A percentile compares a stretch with the other conserved stretches of the same genome.
Evolutionary conservation across 768 basidiomycete species (phyloP).

Genomic region (Mycena vulgaris): DNA sequence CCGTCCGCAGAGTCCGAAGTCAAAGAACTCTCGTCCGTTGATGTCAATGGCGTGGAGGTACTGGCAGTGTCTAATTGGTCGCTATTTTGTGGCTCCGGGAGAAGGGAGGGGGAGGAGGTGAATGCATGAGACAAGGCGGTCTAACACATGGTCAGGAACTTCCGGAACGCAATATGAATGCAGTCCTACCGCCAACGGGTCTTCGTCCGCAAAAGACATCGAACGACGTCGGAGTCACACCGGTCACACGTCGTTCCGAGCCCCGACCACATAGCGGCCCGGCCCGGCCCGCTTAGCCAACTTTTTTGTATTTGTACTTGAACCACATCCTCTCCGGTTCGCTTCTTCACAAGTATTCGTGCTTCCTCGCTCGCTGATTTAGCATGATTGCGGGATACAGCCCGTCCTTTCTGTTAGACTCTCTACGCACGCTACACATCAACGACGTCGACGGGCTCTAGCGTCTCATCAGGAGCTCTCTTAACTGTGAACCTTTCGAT

Average conservation of each 20-base stretch:
- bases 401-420: too few relatives aligned
- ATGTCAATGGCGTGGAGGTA: slow-evolving; percentile 22
- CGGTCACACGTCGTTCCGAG: background rate
- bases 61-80: slow-evolving; percentile 25
- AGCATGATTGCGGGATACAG: too few relatives aligned
- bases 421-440: too few relatives aligned
- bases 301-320: too few relatives aligned
- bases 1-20: slow-evolving; percentile 53
- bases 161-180: slow-evolving; percentile 11
- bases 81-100: slow-evolving; percentile 32
- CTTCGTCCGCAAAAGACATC: slow-evolving; percentile 40
- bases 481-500: background rate
- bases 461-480: too few relatives aligned
- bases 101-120: slow-evolving; percentile 45
- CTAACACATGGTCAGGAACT: slow-evolving; percentile 39
- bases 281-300: too few relatives aligned
- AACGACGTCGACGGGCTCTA: too few relatives aligned
- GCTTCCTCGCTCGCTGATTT: too few relatives aligned
- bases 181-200: slow-evolving; percentile 50
- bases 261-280: too few relatives aligned
- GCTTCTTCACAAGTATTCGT: too few relatives aligned
- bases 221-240: slow-evolving; percentile 13
- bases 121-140: slow-evolving; percentile 53
- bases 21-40: slow-evolving; percentile 35
- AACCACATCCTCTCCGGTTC: too few relatives aligned